Evolutionary conservation across 129 eudicot genomes (phyloP).

Genomic region (Artemisia tridentata): DNA sequence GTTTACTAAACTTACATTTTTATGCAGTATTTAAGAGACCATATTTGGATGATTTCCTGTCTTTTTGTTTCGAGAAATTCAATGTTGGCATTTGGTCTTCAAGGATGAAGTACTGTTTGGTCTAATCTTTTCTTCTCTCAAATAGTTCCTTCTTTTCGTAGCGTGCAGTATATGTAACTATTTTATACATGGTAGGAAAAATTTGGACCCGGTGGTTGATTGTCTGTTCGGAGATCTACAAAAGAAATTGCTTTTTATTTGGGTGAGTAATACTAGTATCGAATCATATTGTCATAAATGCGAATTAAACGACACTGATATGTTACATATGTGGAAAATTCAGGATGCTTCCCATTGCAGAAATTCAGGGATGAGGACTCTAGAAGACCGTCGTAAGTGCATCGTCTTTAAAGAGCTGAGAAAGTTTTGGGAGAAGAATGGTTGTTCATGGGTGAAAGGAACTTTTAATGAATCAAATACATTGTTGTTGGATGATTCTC

Average conservation of each 20-base stretch:
- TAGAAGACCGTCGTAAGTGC: slow-evolving; percentile 53
- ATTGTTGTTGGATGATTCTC: slow-evolving; percentile 85
- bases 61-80: slow-evolving; percentile 71
- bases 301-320: background rate
- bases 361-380: slow-evolving; percentile 43
- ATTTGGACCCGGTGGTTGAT: slow-evolving; percentile 48
- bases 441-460: slow-evolving; percentile 68
- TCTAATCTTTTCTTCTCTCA: background rate
- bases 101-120: slow-evolving; percentile 43
- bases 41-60: slow-evolving; percentile 55
- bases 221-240: slow-evolving; percentile 66
- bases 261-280: slow-evolving; percentile 55
- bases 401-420: slow-evolving; percentile 73
- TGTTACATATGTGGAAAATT: slow-evolving; percentile 19
- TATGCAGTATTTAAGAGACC: slow-evolving; percentile 81
- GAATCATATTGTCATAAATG: background rate
- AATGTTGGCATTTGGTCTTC: slow-evolving; percentile 81
- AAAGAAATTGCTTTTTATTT: slow-evolving; percentile 59
- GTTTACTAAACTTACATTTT: slow-evolving; percentile 19
- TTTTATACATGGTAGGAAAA: slow-evolving; percentile 43
- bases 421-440: slow-evolving; percentile 57
- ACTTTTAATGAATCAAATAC: slow-evolving; percentile 73
- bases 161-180: slow-evolving; percentile 21
- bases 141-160: background rate
- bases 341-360: slow-evolving; percentile 63